Percentiles rank a stretch among this genome's conserved stretches.
Conservation (phyloP, 2,329 filamentous ascomycete genomes). For the Hymenoscyphus albidus region DNA sequence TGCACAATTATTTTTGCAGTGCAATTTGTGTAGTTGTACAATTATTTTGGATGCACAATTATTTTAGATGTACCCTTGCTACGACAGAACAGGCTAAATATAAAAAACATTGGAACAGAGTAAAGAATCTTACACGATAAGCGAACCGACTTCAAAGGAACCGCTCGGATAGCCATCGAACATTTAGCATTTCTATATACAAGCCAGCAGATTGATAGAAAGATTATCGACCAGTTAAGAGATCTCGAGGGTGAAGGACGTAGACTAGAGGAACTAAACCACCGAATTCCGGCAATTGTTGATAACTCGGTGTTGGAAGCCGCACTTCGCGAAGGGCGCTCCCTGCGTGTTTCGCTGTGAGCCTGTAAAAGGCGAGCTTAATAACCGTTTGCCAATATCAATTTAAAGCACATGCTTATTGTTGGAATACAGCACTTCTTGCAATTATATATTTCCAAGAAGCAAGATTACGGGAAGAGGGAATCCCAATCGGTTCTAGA, state of each 20-base stretch:
- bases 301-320: not conserved
- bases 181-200: slow-evolving; percentile 18
- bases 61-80: too few species aligned
- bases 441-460: too few species aligned
- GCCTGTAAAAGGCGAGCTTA: too few species aligned
- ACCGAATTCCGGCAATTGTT: not conserved
- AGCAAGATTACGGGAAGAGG: too few species aligned
- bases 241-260: slow-evolving; percentile 18
- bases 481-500: too few species aligned
- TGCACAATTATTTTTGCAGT: too few species aligned
- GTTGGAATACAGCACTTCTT: too few species aligned
- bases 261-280: slow-evolving; percentile 11
- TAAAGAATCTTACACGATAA: slow-evolving; percentile 7
- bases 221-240: slow-evolving; percentile 15
- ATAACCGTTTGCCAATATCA: too few species aligned
- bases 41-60: too few species aligned
- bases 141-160: not conserved
- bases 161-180: slow-evolving; percentile 3
- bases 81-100: not conserved
- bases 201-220: slow-evolving; percentile 13
- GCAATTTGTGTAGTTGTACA: too few species aligned
- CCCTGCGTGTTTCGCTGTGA: not conserved
- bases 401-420: too few species aligned
- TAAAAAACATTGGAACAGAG: not conserved
- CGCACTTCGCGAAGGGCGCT: not conserved